Conservation (phyloP, 225 moss, liverwort and hornwort genomes). For the Pseudoscleropodium purum region DNA sequence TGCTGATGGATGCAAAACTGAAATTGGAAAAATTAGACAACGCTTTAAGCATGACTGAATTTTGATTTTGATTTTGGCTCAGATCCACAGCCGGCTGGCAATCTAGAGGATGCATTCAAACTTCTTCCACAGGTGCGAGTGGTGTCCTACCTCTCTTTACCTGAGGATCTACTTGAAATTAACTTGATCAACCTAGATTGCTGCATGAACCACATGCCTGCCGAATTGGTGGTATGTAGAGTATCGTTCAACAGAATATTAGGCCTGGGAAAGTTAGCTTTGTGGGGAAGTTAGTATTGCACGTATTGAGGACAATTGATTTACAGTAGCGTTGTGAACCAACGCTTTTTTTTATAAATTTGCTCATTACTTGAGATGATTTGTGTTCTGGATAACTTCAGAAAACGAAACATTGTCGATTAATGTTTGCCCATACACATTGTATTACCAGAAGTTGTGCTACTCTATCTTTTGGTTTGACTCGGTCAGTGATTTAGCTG, state of each 20-base stretch:
- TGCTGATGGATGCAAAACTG: conserved; percentile 61
- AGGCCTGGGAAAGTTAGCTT: neutral
- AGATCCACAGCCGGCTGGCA: conserved; percentile 17
- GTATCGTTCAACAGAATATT: conserved; percentile 2
- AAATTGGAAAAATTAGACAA: conserved; percentile 62
- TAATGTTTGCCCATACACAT: neutral
- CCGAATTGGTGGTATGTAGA: conserved; percentile 15
- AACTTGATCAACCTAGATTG: conserved; percentile 8
- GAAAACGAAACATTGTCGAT: neutral
- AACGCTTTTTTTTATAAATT: conserved; percentile 1
- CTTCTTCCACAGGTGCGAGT: conserved; percentile 15
- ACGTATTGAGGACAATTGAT: neutral
- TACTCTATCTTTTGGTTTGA: neutral
- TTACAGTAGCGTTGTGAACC: neutral
- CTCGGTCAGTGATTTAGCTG: neutral
- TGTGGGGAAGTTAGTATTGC: conserved; percentile 5
- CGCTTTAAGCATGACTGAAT: conserved; percentile 47
- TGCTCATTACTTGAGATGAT: neutral
- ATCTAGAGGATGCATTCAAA: neutral
- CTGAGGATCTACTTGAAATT: conserved; percentile 3
- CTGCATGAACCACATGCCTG: conserved; percentile 8
- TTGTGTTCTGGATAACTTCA: conserved; percentile 2
- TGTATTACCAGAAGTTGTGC: neutral
- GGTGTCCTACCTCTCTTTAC: conserved; percentile 7
- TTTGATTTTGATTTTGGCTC: neutral